Evolutionary conservation across 2,329 filamentous ascomycete genomes (phyloP), one percentile per base, ranked within the genome.

Genomic region (Juglanconis juglandina): DNA sequence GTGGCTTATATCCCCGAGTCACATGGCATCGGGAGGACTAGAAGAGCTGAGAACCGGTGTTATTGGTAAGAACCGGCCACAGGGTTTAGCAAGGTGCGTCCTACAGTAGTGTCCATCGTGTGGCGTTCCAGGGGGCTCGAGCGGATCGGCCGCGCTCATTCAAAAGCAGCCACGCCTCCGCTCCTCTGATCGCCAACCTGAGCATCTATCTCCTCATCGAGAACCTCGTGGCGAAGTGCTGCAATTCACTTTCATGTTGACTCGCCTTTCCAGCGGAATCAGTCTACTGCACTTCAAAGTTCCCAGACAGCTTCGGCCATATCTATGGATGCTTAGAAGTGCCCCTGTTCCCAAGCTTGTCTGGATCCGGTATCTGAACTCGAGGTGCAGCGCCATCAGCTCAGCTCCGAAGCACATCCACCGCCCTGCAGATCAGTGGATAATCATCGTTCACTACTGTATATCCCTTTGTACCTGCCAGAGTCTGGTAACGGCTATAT

Each of bases 351-450:
- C 48, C 30, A 47, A 60, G 48, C 58, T 50, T 60, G 48, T 34
- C 58, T 55, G n/a, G 6, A 60, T 56, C 58, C 37, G 58, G 58
- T 53, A 51, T 60, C 47, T 53, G 55, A 60, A 55, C 44, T 60
- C 58, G 58, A 60, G 58, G 44, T 39, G 52, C 58, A 50, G 58
- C 58, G 46, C 34, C 6, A 11, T 13, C 39, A 42, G 39, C 39
- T 24, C 24, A 24, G 24, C 24, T 24, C 24, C 24, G 24, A 24
- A 2, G 24, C 24, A 24, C 24, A 24, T 24, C 24, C 24, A 24
- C 24, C 24, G 24, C 24, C 24, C 24, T 24, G 39, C 39, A 1
- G n/a, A 42, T 9, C 10, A 42, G 10, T 42, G 10, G 4, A 10
- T 14, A 42, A 9, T 4, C 39, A 14, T 13, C n/a, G 10, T 10